Percentiles rank a stretch among this genome's conserved stretches.
phyloP scores from a whole-genome alignment of 164 flowering plant species.

The Chloranthus sessilifolius region DNA sequence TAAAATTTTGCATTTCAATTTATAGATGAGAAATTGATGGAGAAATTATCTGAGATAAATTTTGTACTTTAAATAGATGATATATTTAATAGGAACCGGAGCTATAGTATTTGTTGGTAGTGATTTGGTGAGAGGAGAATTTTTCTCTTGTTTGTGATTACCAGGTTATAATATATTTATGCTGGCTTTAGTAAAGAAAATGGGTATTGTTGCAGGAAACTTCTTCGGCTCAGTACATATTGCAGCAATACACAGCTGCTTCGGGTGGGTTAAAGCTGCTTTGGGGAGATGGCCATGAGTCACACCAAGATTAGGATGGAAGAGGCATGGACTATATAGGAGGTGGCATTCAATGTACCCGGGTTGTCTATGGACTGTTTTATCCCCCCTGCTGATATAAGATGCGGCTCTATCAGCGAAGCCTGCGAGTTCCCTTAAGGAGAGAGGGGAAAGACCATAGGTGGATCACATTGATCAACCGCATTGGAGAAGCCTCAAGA shows the following conservation, averaged over 20 bases:
- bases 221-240: constrained; percentile 58
- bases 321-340: constrained; percentile 66
- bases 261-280: constrained; percentile 56
- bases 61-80: no score
- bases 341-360: constrained; percentile 61
- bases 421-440: constrained; percentile 62
- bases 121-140: no score
- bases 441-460: constrained; percentile 46
- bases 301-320: constrained; percentile 69
- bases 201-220: constrained; percentile 35
- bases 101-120: no score
- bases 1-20: no score
- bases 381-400: constrained; percentile 69
- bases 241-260: constrained; percentile 65
- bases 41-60: no score
- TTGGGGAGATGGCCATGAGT: constrained; percentile 72
- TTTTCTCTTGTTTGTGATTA: no score
- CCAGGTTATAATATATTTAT: no score
- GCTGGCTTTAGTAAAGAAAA: no score
- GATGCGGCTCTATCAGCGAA: constrained; percentile 58
- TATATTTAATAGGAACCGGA: no score
- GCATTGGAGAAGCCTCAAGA: constrained; percentile 8
- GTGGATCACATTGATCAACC: constrained; percentile 38
- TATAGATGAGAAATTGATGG: no score
- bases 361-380: constrained; percentile 62